Conservation (phyloP, 2,329 filamentous ascomycete genomes). For the Fusarium burgessii region DNA sequence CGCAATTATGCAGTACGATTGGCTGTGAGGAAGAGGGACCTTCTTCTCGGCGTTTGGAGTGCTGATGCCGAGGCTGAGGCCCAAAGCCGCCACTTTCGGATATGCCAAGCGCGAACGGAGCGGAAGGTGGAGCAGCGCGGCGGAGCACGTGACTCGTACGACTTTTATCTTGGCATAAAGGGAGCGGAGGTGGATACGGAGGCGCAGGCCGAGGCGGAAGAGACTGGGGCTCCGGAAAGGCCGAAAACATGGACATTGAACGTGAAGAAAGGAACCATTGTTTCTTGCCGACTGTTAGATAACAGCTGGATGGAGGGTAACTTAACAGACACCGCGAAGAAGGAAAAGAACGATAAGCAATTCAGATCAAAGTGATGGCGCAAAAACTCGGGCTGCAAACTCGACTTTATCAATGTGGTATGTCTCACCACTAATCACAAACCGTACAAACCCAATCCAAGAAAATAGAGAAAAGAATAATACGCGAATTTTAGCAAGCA, state of each 20-base stretch:
- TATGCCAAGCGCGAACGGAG: constrained; percentile 28
- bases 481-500: constrained; percentile 1
- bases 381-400: not conserved
- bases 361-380: not conserved
- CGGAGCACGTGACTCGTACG: constrained; percentile 44
- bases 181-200: constrained; percentile 18
- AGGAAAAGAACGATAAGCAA: not conserved
- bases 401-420: not conserved
- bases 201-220: constrained; percentile 10
- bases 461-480: not conserved
- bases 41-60: constrained; percentile 16
- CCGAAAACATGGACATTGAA: not conserved
- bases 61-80: constrained; percentile 10
- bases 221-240: constrained; percentile 6
- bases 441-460: not conserved
- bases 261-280: not conserved
- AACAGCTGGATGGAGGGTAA: not conserved
- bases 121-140: constrained; percentile 29
- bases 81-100: constrained; percentile 27
- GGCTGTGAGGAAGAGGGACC: not conserved
- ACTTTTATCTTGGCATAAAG: constrained; percentile 19
- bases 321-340: not conserved
- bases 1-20: not conserved
- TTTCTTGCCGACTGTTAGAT: not conserved
- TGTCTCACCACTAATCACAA: constrained; percentile 10